Percentiles rank a stretch among this genome's conserved stretches.
Evolutionary conservation across 768 basidiomycete genomes (phyloP).

Genomic region (Macrolepiota dolichaula): DNA sequence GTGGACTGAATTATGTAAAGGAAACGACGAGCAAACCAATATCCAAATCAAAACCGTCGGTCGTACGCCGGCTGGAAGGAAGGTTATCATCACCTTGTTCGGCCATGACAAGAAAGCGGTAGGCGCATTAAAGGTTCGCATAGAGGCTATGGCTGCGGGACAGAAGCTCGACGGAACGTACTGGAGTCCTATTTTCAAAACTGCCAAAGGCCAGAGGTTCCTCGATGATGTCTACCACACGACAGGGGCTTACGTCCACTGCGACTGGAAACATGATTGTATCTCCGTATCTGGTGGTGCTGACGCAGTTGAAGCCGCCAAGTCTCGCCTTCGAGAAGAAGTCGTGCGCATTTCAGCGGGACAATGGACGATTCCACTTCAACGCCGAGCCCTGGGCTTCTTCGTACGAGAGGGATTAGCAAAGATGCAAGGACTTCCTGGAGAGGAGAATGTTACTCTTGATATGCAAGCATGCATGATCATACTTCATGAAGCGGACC

Average conservation of each 20-base stretch:
- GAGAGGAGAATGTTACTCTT: conserved; percentile 50
- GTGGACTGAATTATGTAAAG: conserved; percentile 45
- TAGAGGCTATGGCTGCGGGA: conserved; percentile 51
- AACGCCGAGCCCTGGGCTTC: too few species aligned
- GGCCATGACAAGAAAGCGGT: conserved; percentile 52
- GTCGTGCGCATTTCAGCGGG: conserved; percentile 42
- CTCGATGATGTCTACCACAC: conserved; percentile 27
- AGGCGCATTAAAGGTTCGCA: conserved; percentile 56
- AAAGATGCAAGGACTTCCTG: too few species aligned
- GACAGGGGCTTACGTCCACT: conserved; percentile 39
- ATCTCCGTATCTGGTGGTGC: conserved; percentile 46
- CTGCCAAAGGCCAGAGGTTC: conserved; percentile 27
- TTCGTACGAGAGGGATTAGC: too few species aligned
- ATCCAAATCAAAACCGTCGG: conserved; percentile 25
- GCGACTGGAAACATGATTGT: too few species aligned
- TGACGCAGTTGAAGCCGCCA: conserved; percentile 36
- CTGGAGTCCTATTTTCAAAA: conserved; percentile 47
- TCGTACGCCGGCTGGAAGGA: conserved; percentile 18
- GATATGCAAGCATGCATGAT: conserved; percentile 30
- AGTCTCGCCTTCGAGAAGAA: conserved; percentile 41
- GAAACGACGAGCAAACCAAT: conserved; percentile 22
- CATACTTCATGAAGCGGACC: conserved; percentile 49
- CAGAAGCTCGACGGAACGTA: conserved; percentile 38
- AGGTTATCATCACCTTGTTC: conserved; percentile 37
- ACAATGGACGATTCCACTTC: conserved; percentile 46